Conservation (phyloP, 1,284 basidiomycete species). For the Cryptococcus depauperatus region DNA sequence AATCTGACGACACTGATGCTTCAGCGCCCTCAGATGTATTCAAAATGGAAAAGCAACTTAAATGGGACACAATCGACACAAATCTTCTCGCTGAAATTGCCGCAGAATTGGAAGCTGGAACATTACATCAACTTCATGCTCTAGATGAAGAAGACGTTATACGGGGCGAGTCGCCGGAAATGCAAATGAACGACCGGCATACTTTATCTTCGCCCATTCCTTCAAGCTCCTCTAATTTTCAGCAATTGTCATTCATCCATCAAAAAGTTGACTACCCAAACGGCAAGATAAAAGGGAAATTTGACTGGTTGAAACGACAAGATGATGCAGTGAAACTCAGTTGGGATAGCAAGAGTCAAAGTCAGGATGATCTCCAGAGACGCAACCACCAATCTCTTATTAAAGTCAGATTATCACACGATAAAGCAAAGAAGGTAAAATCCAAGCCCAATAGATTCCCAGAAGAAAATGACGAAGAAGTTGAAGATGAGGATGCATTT, state of each 20-base stretch:
- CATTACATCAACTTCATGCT: no score
- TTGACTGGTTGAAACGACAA: slow-evolving; percentile 21
- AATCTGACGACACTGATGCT: no score
- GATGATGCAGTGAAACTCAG: slow-evolving; percentile 17
- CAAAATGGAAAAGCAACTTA: no score
- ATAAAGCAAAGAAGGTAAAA: neutral
- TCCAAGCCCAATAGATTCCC: neutral
- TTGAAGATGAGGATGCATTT: neutral
- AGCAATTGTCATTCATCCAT: neutral
- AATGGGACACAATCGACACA: no score
- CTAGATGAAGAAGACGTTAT: neutral
- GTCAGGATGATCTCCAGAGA: no score
- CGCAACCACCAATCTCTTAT: no score
- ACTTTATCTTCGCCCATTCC: neutral
- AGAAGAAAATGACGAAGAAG: neutral
- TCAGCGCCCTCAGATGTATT: no score
- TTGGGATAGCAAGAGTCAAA: slow-evolving; percentile 17
- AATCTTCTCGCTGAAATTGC: neutral
- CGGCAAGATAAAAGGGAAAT: neutral
- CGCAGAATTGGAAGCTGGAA: no score
- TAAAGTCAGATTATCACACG: neutral
- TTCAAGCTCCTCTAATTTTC: neutral
- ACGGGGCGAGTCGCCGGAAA: neutral
- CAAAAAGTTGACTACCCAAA: neutral
- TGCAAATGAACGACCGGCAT: neutral